These are phyloP conservation scores for Toxoplasma gondii DNA, from an alignment of 169 alveolate genomes.

Conservation along the genomic window DNA sequence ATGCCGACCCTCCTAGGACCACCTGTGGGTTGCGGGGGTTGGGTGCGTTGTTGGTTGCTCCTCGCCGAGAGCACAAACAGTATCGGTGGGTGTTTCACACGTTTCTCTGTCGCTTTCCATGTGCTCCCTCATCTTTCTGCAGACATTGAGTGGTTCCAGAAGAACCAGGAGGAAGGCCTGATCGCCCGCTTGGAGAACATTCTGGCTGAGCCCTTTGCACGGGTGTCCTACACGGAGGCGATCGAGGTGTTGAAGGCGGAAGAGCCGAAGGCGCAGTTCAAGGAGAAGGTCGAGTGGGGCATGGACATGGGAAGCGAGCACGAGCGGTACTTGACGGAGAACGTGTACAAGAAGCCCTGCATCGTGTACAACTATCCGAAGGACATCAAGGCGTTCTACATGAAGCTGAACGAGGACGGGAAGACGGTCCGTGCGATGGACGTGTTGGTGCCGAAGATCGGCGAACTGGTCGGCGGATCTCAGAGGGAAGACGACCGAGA, in stretches of 20 bases:
- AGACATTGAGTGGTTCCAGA: constrained; percentile 68
- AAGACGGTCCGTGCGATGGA: constrained; percentile 97
- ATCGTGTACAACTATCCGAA: constrained; percentile 98
- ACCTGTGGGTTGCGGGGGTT: no score
- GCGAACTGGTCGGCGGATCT: constrained; percentile 97
- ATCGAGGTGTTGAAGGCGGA: constrained; percentile 70
- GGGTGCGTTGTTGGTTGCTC: no score
- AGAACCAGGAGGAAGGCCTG: constrained; percentile 85
- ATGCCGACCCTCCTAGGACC: no score
- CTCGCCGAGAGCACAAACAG: no score
- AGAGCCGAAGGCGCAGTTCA: constrained; percentile 64
- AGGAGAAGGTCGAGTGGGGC: constrained; percentile 92
- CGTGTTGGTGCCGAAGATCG: constrained; percentile 94
- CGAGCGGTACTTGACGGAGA: constrained; percentile 95
- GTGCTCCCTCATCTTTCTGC: constrained; percentile 28
- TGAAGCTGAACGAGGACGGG: constrained; percentile 81
- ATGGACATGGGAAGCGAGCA: constrained; percentile 97
- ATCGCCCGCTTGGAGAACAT: constrained; percentile 84
- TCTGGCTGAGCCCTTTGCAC: constrained; percentile 86
- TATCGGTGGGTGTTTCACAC: no score
- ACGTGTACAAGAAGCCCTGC: constrained; percentile 95
- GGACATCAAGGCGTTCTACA: constrained; percentile 76
- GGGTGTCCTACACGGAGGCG: constrained; percentile 98
- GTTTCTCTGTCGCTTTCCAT: no score
- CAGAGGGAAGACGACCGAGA: constrained; percentile 97